Evolutionary conservation across 805 yeast genomes (phyloP), one percentile per base, ranked within the genome.

Genomic region (Wickerhamiella alocasiicola): DNA sequence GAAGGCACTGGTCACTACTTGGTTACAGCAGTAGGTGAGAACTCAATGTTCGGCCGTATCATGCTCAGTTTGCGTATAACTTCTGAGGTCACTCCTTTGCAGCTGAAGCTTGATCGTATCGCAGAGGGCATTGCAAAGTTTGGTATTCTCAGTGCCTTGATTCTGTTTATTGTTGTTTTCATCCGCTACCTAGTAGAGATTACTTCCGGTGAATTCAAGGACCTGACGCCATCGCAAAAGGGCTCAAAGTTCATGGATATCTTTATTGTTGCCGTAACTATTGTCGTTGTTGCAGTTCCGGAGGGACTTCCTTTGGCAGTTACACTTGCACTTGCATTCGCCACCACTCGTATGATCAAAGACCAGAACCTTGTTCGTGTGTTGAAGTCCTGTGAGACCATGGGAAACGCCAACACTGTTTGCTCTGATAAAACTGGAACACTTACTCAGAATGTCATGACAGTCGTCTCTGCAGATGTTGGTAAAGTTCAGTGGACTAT

Each of bases 401-500:
- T 91, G 97, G 98, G 99, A 31, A 84, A 94, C 35, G 98, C 96
- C 2, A 91, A 97, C 11, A 91, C 95, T 3, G 70, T 91, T 39
- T 91, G 98, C 61, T 85, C 96, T 0, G 98, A 91, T 64, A 88
- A 91, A 60, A 91, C 98, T 1, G 98, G 98, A 45, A 91, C 99
- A 9, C 68, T 91, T 43, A 91, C 99, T 1, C 94, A 85, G 58
- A 91, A 91, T 59, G 70, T 68, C 53, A 91, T 91, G 99, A 73
- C 84, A 28, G 85, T 91, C 5, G 95, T 85, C 9, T 72, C 70
- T 42, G 94, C 91, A 3, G 63, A 72, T 19, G 54, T 85, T 24
- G 93, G 91, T 7, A 21, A 34, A 1, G 59, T 61, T 31, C 65
- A 65, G 33, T 39, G 52, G 54, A 45, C 51, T n/a, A 19, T 5